A percentile compares a stretch with the other conserved stretches of the same genome.
Evolutionary conservation across 2,329 filamentous ascomycete genomes (phyloP).

Genomic region (Colletotrichum cereale): DNA sequence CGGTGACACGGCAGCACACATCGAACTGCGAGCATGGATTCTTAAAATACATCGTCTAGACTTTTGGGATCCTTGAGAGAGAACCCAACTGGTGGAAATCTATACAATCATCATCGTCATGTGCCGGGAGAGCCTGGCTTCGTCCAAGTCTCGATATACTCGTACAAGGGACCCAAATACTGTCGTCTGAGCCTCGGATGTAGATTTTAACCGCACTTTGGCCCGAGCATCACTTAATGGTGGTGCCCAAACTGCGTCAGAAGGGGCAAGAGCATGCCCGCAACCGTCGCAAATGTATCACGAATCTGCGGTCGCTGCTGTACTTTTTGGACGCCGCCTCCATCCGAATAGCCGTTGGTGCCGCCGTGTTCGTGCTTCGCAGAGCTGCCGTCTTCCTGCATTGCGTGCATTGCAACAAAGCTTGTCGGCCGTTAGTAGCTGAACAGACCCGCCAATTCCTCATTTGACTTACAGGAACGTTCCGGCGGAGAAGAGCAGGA

Average conservation of each 20-base stretch:
- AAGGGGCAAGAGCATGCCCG: slow-evolving; percentile 83
- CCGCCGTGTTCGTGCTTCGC: slow-evolving; percentile 65
- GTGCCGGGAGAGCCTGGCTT: slow-evolving; percentile 13
- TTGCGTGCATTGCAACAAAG: slow-evolving; percentile 98
- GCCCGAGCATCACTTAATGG: slow-evolving; percentile 57
- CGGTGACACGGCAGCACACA: not conserved
- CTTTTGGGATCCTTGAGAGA: slow-evolving; percentile 3
- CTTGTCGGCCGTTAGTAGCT: slow-evolving; percentile 56
- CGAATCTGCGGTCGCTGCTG: slow-evolving; percentile 71
- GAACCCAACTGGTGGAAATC: slow-evolving; percentile 13
- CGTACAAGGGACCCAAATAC: not conserved
- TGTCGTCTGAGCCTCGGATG: not conserved
- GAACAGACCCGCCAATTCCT: not conserved
- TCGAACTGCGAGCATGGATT: slow-evolving; percentile 17
- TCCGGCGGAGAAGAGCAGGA: slow-evolving; percentile 93
- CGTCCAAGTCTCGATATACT: slow-evolving; percentile 12
- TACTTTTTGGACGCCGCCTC: slow-evolving; percentile 60
- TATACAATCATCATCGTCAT: slow-evolving; percentile 39
- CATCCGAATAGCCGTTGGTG: slow-evolving; percentile 64
- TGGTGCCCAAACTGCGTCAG: slow-evolving; percentile 84
- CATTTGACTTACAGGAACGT: slow-evolving; percentile 83
- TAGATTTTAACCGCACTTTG: not conserved
- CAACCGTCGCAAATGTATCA: slow-evolving; percentile 77
- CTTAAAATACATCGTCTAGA: slow-evolving; percentile 26
- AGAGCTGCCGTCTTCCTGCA: slow-evolving; percentile 79